Percentiles rank a stretch among this genome's conserved stretches.
These are phyloP conservation scores for Sclerospora graminicola DNA, from an alignment of 352 stramenopile genomes.

Conservation along the genomic window DNA sequence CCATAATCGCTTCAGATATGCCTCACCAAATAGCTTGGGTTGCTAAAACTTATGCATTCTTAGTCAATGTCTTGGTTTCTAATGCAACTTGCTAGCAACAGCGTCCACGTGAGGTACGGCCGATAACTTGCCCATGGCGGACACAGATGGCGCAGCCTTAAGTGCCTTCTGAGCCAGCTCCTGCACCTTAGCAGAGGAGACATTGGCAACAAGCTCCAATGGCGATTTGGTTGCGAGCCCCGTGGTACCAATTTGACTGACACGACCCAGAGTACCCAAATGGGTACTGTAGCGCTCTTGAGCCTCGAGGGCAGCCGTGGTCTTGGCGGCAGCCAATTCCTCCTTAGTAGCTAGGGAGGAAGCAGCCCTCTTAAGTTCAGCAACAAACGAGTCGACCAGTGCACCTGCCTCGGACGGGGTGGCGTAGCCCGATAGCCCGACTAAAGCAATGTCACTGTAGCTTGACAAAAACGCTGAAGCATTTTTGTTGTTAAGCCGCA, in stretches of 20 bases:
- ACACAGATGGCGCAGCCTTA: slow-evolving; percentile 59
- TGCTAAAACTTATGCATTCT: slow-evolving; percentile 23
- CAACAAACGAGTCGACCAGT: slow-evolving; percentile 57
- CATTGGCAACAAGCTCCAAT: slow-evolving; percentile 28
- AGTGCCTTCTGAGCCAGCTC: slow-evolving; percentile 68
- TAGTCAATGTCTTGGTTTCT: slow-evolving; percentile 24
- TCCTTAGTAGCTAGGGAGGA: slow-evolving; percentile 44
- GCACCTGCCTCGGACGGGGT: slow-evolving; percentile 37
- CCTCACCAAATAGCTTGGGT: slow-evolving; percentile 13
- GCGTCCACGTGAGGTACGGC: slow-evolving; percentile 62
- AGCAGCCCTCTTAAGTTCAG: slow-evolving; percentile 69
- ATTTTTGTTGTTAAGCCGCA: slow-evolving; percentile 56
- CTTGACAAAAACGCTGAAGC: slow-evolving; percentile 44
- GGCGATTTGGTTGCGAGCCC: slow-evolving; percentile 31
- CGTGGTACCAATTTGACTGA: slow-evolving; percentile 31
- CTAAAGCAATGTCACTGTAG: slow-evolving; percentile 52
- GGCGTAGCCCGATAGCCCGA: slow-evolving; percentile 54
- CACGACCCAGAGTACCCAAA: slow-evolving; percentile 26
- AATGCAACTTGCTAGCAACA: slow-evolving; percentile 70
- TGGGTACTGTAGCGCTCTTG: slow-evolving; percentile 30
- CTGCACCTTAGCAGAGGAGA: slow-evolving; percentile 60
- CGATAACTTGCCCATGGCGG: slow-evolving; percentile 64
- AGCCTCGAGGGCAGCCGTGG: slow-evolving; percentile 33
- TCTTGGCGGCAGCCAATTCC: slow-evolving; percentile 71
- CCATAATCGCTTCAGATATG: not conserved